A percentile compares a stretch with the other conserved stretches of the same genome.
phyloP scores from a whole-genome alignment of 2,329 filamentous ascomycete genomes.

The Microdochium paspali region DNA sequence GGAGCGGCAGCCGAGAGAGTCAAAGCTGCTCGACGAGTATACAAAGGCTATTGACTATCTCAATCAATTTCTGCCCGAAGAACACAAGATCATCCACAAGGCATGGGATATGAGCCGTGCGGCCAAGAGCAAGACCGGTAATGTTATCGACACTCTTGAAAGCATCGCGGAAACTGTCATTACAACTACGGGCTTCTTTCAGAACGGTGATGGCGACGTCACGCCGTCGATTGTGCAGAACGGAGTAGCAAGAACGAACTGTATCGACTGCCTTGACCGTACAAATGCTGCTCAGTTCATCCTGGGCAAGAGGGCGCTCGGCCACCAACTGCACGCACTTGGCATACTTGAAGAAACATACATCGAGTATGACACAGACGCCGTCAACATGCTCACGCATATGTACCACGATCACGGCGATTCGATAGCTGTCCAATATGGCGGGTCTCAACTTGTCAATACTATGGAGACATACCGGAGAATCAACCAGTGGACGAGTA shows the following conservation, averaged over 20 bases:
- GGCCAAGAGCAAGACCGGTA: slow-evolving; percentile 81
- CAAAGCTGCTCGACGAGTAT: slow-evolving; percentile 81
- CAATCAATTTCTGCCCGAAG: slow-evolving; percentile 81
- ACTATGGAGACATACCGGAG: slow-evolving; percentile 99
- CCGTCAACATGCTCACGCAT: slow-evolving; percentile 90
- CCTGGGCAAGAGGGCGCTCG: slow-evolving; percentile 87
- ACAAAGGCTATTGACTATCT: slow-evolving; percentile 82
- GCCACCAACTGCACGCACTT: slow-evolving; percentile 83
- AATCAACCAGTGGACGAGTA: slow-evolving; percentile 97
- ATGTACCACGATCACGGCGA: slow-evolving; percentile 99
- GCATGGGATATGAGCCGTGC: slow-evolving; percentile 98
- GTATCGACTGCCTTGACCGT: slow-evolving; percentile 93
- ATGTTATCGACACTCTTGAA: slow-evolving; percentile 90
- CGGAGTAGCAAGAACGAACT: slow-evolving; percentile 89
- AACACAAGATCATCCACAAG: slow-evolving; percentile 84
- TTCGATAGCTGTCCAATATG: slow-evolving; percentile 95
- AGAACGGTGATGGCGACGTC: slow-evolving; percentile 69
- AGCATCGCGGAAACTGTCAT: slow-evolving; percentile 82
- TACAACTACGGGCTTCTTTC: slow-evolving; percentile 83
- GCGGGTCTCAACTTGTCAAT: slow-evolving; percentile 93
- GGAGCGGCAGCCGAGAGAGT: slow-evolving; percentile 83
- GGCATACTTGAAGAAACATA: slow-evolving; percentile 73
- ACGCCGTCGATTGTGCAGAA: slow-evolving; percentile 69
- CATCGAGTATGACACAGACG: slow-evolving; percentile 90
- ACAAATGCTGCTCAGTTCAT: slow-evolving; percentile 98